phyloP scores from a whole-genome alignment of 2,329 filamentous ascomycete species.

The Pseudocercospora fuligena region DNA sequence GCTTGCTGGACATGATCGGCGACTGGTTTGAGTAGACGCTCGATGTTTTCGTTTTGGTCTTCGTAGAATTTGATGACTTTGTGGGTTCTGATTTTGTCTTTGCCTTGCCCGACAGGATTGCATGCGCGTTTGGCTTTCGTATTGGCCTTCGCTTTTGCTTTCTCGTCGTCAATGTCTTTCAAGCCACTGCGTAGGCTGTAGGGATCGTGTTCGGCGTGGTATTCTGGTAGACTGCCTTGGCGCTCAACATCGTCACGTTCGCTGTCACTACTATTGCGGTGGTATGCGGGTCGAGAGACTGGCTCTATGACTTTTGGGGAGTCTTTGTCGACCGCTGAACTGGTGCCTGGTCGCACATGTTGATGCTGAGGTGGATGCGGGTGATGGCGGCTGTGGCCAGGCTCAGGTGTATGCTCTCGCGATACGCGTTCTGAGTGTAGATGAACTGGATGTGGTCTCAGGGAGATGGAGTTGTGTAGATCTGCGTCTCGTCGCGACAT shows the following conservation, averaged over 20 bases:
- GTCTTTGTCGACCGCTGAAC: constrained; percentile 26
- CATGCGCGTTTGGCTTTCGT: constrained; percentile 71
- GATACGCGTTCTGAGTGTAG: constrained; percentile 36
- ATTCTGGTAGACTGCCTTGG: constrained; percentile 58
- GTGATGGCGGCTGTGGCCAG: constrained; percentile 34
- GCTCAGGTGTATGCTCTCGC: constrained; percentile 29
- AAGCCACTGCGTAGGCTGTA: constrained; percentile 77
- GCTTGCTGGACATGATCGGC: constrained; percentile 87
- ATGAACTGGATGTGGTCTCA: constrained; percentile 54
- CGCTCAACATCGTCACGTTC: constrained; percentile 48
- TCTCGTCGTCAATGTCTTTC: constrained; percentile 78
- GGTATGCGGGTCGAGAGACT: constrained; percentile 40
- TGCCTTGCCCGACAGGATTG: constrained; percentile 50
- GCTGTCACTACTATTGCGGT: constrained; percentile 37
- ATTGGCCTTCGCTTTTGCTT: constrained; percentile 73
- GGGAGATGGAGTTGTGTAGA: constrained; percentile 54
- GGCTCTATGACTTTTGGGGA: constrained; percentile 38
- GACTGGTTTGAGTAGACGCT: constrained; percentile 87
- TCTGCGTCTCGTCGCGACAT: constrained; percentile 47
- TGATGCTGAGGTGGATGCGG: constrained; percentile 15
- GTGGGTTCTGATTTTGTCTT: constrained; percentile 51
- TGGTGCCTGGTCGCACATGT: constrained; percentile 31
- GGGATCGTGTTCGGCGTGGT: constrained; percentile 73
- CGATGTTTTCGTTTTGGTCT: constrained; percentile 89
- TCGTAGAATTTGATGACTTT: constrained; percentile 83